These are phyloP conservation scores for Myxozyma melibiosi DNA, from an alignment of 805 yeast genomes.

Conservation along the genomic window DNA sequence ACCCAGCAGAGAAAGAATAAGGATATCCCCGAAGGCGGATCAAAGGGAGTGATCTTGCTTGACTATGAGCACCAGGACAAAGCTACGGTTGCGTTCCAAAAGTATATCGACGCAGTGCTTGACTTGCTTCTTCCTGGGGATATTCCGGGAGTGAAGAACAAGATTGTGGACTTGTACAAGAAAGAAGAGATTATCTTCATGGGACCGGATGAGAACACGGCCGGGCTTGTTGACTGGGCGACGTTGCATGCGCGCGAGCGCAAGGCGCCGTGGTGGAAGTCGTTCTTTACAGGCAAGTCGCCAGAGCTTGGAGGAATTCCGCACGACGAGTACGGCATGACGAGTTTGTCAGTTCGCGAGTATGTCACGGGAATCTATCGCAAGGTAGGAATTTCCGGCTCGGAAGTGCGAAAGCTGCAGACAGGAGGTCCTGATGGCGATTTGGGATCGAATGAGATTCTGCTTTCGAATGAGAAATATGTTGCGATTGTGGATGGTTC, in stretches of 20 bases:
- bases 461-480: conserved; percentile 81
- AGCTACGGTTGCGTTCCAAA: conserved; percentile 83
- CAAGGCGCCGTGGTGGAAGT: conserved; percentile 98
- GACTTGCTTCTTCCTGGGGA: conserved; percentile 75
- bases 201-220: conserved; percentile 99
- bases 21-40: conserved; percentile 99
- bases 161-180: conserved; percentile 79
- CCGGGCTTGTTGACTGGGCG: conserved; percentile 95
- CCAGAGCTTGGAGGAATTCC: conserved; percentile 96
- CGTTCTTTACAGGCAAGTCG: conserved; percentile 94
- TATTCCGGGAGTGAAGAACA: conserved; percentile 76
- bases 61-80: conserved; percentile 70
- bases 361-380: conserved; percentile 86
- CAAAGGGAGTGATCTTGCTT: conserved; percentile 92
- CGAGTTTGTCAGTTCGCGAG: conserved; percentile 89
- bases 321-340: conserved; percentile 98
- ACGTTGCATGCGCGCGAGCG: conserved; percentile 87
- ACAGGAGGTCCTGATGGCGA: conserved; percentile 99
- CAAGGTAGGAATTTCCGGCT: conserved; percentile 63
- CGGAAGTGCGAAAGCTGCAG: conserved; percentile 75
- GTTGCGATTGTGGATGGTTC: conserved; percentile 93
- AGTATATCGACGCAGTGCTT: conserved; percentile 87
- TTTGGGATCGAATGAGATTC: conserved; percentile 91
- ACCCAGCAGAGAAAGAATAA: conserved; percentile 97
- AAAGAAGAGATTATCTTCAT: conserved; percentile 88